These are phyloP conservation scores for Sorghum bicolor DNA, from an alignment of 176 grass and related monocot genomes.

Conservation along the genomic window Sorghum_bicolor_NCBIv3 NC_012873.2:10246501-10247000, in stretches of 20 bases:
- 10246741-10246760: slow-evolving; percentile 38
- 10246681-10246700: slow-evolving; percentile 70
- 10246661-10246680: slow-evolving; percentile 84
- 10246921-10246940: slow-evolving; percentile 86
- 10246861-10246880: slow-evolving; percentile 50
- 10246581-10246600: slow-evolving; percentile 76
- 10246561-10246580: slow-evolving; percentile 65
- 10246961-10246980: not conserved
- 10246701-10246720: slow-evolving; percentile 57
- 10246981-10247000: not conserved
- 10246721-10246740: slow-evolving; percentile 34
- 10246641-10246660: slow-evolving; percentile 96
- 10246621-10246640: slow-evolving; percentile 98
- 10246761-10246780: slow-evolving; percentile 27
- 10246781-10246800: slow-evolving; percentile 64
- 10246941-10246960: slow-evolving; percentile 34
- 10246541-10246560: slow-evolving; percentile 81
- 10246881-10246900: slow-evolving; percentile 34
- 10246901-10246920: slow-evolving; percentile 73
- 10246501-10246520: slow-evolving; percentile 39
- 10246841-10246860: slow-evolving; percentile 52
- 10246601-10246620: slow-evolving; percentile 97
- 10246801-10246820: slow-evolving; percentile 39
- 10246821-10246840: slow-evolving; percentile 41
- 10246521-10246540: slow-evolving; percentile 61